Evolutionary conservation across 345 rosid genomes (phyloP).

Genomic region (Passiflora organensis): DNA sequence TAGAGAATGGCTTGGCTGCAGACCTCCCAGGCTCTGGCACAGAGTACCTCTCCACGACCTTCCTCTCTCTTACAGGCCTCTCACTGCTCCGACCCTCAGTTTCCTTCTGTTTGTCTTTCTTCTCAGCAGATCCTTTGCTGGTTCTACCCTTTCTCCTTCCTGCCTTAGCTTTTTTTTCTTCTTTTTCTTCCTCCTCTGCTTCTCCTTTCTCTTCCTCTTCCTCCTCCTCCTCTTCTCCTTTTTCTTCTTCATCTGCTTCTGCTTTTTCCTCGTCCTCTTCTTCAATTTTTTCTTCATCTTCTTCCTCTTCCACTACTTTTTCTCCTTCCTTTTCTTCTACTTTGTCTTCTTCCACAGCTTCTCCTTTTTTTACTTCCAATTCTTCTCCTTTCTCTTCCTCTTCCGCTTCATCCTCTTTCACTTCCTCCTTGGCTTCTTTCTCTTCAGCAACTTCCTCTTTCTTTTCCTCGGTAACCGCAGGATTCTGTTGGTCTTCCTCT

Average conservation of each 20-base stretch:
- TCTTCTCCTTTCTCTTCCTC: conserved; percentile 16
- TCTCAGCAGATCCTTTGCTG: conserved; percentile 10
- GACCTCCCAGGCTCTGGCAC: conserved; percentile 49
- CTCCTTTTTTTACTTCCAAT: conserved; percentile 3
- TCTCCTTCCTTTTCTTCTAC: not conserved
- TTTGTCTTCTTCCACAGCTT: not conserved
- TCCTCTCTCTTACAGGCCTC: conserved; percentile 86
- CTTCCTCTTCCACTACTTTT: conserved; percentile 1
- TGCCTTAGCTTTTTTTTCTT: conserved; percentile 3
- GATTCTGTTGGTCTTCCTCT: no score
- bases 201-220: conserved; percentile 16
- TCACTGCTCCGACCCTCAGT: conserved; percentile 55
- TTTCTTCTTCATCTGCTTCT: conserved; percentile 6
- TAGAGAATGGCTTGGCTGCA: conserved; percentile 52
- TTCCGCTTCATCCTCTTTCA: conserved; percentile 10
- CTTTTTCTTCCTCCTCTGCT: conserved; percentile 27
- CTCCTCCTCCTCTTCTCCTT: conserved; percentile 9
- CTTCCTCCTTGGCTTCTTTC: conserved; percentile 3
- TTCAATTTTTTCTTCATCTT: not conserved
- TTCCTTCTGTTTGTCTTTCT: conserved; percentile 22
- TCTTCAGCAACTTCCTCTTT: conserved; percentile 16
- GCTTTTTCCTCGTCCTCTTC: conserved; percentile 5
- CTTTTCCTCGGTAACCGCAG: conserved; percentile 2
- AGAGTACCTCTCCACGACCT: conserved; percentile 82
- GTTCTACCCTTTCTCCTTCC: conserved; percentile 1